Percentiles rank a stretch among this genome's conserved stretches.
These are phyloP conservation scores for Ustilago nuda DNA, from an alignment of 1,284 basidiomycete species.

Conservation along the genomic window DNA sequence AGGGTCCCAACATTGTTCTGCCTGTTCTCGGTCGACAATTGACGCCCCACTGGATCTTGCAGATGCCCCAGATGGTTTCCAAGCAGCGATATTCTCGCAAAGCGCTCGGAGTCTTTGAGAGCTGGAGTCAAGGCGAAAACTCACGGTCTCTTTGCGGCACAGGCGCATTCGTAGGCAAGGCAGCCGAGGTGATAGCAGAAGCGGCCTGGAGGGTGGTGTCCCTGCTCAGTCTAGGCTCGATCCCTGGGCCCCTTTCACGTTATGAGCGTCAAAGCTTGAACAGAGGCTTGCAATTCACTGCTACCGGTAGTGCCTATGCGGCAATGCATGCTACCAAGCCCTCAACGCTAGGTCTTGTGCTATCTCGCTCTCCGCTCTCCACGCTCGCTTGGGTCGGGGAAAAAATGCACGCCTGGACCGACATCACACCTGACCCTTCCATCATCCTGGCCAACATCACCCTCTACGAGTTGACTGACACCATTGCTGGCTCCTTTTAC, in stretches of 20 bases:
- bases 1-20: conserved; percentile 41
- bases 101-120: conserved; percentile 27
- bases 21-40: conserved; percentile 29
- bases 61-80: conserved; percentile 22
- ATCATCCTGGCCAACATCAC: conserved; percentile 68
- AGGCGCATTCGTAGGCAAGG: conserved; percentile 9
- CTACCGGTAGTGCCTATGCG: conserved; percentile 58
- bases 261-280: conserved; percentile 50
- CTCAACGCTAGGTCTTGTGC: conserved; percentile 69
- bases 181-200: conserved; percentile 16
- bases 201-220: conserved; percentile 21
- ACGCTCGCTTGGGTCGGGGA: conserved; percentile 71
- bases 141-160: conserved; percentile 17
- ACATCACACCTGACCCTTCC: conserved; percentile 54
- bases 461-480: conserved; percentile 71
- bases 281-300: conserved; percentile 50
- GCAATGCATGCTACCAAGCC: conserved; percentile 68
- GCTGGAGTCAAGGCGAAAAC: conserved; percentile 21
- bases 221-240: conserved; percentile 25
- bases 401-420: conserved; percentile 70
- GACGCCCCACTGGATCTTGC: conserved; percentile 36
- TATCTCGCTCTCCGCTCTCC: conserved; percentile 69
- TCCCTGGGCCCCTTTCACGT: conserved; percentile 48
- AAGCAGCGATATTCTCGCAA: conserved; percentile 29
- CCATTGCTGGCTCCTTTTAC: conserved; percentile 70